Percentiles rank a stretch among this genome's conserved stretches.
Evolutionary conservation across 305 asterid genomes (phyloP).

Genomic region (Fraxinus latifolia): DNA sequence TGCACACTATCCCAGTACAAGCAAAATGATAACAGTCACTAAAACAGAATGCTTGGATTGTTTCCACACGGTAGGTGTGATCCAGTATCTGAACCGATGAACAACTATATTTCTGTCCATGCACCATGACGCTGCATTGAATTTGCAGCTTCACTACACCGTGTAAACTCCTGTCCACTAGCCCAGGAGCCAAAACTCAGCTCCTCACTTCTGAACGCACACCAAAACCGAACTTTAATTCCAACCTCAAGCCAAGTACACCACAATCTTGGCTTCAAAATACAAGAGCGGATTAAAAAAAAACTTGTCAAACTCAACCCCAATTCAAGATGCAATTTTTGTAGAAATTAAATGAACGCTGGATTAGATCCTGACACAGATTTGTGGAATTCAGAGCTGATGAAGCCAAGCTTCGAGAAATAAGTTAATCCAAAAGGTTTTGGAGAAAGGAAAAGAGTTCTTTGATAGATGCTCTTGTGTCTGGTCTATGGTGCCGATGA

Average conservation of each 20-base stretch:
- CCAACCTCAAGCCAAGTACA: conserved; percentile 21
- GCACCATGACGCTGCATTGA: conserved; percentile 43
- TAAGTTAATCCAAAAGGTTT: conserved; percentile 19
- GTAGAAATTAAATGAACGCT: conserved; percentile 1
- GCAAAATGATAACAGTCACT: conserved; percentile 27
- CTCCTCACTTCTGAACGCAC: conserved; percentile 15
- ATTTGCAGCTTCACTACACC: conserved; percentile 33
- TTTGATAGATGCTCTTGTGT: conserved; percentile 18
- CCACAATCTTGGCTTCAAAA: conserved; percentile 12
- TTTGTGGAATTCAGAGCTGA: conserved; percentile 16
- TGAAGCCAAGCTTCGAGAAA: conserved; percentile 19
- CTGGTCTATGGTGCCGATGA: conserved; percentile 22
- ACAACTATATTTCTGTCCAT: conserved; percentile 37
- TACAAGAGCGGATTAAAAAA: background rate
- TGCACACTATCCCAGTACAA: conserved; percentile 40
- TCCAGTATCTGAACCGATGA: conserved; percentile 33
- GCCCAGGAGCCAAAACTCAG: conserved; percentile 18
- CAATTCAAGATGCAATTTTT: conserved; percentile 15
- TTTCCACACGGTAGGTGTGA: conserved; percentile 24
- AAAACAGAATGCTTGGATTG: conserved; percentile 34
- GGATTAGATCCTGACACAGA: conserved; percentile 22
- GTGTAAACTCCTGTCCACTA: conserved; percentile 19
- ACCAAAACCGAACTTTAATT: conserved; percentile 19
- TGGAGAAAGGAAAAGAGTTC: conserved; percentile 11
- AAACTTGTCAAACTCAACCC: conserved; percentile 18